Percentiles rank a stretch among this genome's conserved stretches.
phyloP scores from a whole-genome alignment of 805 yeast genomes.

The Candida ficus region DNA sequence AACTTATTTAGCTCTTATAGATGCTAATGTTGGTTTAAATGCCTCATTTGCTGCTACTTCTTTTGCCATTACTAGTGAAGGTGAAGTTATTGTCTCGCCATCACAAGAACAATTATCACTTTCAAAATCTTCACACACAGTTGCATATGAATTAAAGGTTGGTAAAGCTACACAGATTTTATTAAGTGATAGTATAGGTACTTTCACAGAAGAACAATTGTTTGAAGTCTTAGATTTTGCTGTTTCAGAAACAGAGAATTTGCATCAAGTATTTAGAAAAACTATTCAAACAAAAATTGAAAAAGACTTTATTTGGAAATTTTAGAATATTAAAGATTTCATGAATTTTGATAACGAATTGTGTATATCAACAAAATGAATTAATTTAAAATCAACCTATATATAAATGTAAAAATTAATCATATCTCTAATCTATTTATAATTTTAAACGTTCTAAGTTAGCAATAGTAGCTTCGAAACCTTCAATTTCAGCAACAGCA shows the following conservation, averaged over 20 bases:
- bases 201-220: constrained; percentile 53
- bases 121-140: constrained; percentile 58
- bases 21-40: constrained; percentile 69
- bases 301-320: constrained; percentile 57
- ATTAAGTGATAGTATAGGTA: constrained; percentile 69
- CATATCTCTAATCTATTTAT: constrained; percentile 18
- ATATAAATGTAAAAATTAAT: neutral
- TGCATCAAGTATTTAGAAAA: constrained; percentile 45
- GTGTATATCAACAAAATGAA: neutral
- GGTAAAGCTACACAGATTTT: constrained; percentile 50
- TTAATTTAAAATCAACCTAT: no score
- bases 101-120: constrained; percentile 34
- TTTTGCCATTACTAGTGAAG: constrained; percentile 33
- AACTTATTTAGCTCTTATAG: constrained; percentile 66
- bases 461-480: constrained; percentile 78
- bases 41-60: constrained; percentile 57
- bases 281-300: constrained; percentile 42
- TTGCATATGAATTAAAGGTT: constrained; percentile 53
- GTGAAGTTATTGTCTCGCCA: constrained; percentile 40
- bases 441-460: constrained; percentile 78
- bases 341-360: neutral
- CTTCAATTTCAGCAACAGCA: constrained; percentile 81
- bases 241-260: constrained; percentile 38
- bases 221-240: constrained; percentile 48
- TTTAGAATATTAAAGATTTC: constrained; percentile 13